A percentile compares a stretch with the other conserved stretches of the same genome.
phyloP scores from a whole-genome alignment of 257 asterid species.

The Catharanthus roseus region DNA sequence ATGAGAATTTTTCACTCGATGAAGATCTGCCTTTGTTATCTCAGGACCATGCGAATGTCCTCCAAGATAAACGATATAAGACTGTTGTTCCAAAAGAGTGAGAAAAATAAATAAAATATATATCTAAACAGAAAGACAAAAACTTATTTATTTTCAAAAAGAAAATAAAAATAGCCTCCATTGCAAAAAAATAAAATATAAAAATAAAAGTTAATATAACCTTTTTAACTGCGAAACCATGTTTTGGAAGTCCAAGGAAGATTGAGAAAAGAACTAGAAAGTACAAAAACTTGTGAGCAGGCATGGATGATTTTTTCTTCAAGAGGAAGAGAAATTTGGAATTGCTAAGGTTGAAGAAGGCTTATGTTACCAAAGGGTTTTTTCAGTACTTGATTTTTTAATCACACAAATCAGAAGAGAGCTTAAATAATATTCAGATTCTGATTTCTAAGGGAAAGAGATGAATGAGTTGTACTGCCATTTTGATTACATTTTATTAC shows the following conservation, averaged over 20 bases:
- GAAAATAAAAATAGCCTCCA: neutral
- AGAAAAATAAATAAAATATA: neutral
- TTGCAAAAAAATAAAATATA: neutral
- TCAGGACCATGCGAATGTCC: constrained; percentile 62
- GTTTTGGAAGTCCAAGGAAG: neutral
- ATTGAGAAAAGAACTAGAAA: neutral
- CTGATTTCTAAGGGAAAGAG: too few relatives aligned
- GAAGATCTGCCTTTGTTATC: constrained; percentile 36
- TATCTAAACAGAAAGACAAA: neutral
- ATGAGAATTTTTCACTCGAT: constrained; percentile 44
- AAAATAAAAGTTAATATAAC: neutral
- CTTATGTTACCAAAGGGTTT: neutral
- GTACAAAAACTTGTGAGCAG: neutral
- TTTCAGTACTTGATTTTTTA: neutral
- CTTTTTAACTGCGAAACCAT: neutral
- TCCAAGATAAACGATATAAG: constrained; percentile 79
- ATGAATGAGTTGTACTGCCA: too few relatives aligned
- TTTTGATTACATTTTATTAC: too few relatives aligned
- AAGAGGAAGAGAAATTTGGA: neutral
- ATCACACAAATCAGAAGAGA: too few relatives aligned
- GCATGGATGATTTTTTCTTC: neutral
- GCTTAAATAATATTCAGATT: too few relatives aligned
- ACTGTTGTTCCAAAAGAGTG: constrained; percentile 27
- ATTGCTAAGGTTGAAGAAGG: too few relatives aligned
- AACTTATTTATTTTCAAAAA: too few relatives aligned